These are phyloP conservation scores for Chrysanthemum makinoi DNA, from an alignment of 129 eudicot genomes.

Conservation along the genomic window DNA sequence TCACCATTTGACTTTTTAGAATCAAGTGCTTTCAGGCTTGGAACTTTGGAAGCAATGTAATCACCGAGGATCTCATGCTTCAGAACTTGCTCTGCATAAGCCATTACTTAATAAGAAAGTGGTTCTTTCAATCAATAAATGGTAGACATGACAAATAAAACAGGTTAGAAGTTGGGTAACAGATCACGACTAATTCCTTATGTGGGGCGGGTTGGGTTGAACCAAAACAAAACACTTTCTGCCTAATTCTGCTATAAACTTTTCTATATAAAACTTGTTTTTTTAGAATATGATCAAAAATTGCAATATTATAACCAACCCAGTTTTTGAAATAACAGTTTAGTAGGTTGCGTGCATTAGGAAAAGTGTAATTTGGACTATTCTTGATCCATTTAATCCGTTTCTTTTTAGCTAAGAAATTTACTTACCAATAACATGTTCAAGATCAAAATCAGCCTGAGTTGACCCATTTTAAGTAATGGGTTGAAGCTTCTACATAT, in stretches of 20 bases:
- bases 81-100: slow-evolving; percentile 78
- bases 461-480: neutral
- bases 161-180: neutral
- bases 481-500: neutral
- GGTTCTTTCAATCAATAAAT: slow-evolving; percentile 14
- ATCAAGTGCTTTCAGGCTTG: slow-evolving; percentile 53
- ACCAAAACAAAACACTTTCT: too few species aligned
- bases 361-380: neutral
- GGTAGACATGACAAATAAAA: neutral
- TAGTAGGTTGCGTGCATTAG: neutral
- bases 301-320: neutral
- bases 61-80: slow-evolving; percentile 71
- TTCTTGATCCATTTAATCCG: neutral
- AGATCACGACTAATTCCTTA: too few species aligned
- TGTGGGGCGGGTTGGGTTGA: neutral
- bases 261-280: too few species aligned
- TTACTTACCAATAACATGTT: neutral
- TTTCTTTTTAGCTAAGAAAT: neutral
- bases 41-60: slow-evolving; percentile 66
- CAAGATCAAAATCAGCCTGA: slow-evolving; percentile 1
- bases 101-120: slow-evolving; percentile 20
- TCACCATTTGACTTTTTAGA: slow-evolving; percentile 61
- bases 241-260: too few species aligned
- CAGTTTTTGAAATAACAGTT: neutral
- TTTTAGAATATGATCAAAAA: neutral